Conservation (phyloP, 257 asterid species). For the Fraxinus pennsylvanica region DNA sequence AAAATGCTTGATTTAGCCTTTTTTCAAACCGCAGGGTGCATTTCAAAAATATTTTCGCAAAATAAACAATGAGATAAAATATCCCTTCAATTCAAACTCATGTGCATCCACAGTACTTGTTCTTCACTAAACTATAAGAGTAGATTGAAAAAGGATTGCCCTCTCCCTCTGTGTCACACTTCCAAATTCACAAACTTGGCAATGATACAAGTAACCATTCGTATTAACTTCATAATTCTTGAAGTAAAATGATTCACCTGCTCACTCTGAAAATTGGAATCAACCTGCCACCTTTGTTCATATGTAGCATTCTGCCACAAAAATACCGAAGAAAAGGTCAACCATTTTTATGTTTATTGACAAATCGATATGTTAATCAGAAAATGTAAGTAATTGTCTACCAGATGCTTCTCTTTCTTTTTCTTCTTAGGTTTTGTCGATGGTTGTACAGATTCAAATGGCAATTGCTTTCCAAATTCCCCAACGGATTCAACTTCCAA, state of each 20-base stretch:
- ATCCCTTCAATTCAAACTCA: neutral
- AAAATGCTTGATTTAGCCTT: neutral
- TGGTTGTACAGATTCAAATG: constrained; percentile 63
- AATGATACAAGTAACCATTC: neutral
- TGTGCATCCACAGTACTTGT: constrained; percentile 20
- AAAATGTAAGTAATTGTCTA: constrained; percentile 31
- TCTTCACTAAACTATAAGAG: constrained; percentile 1
- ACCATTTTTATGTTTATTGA: constrained; percentile 3
- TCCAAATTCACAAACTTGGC: neutral
- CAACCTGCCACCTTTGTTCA: constrained; percentile 77
- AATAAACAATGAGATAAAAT: neutral
- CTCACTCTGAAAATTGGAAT: constrained; percentile 68
- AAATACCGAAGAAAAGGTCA: constrained; percentile 23
- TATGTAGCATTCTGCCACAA: constrained; percentile 58
- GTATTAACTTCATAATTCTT: constrained; percentile 3
- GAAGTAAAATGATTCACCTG: constrained; percentile 60
- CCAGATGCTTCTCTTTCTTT: constrained; percentile 81
- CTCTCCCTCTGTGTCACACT: neutral
- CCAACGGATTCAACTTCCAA: constrained; percentile 78
- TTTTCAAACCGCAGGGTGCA: neutral
- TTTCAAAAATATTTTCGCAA: neutral
- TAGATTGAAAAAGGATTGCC: neutral
- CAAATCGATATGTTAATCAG: neutral
- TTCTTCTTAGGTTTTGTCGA: constrained; percentile 76
- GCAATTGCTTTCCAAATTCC: constrained; percentile 69